Conservation (phyloP, 1,284 basidiomycete species). For the Leccinum fuscescens region DNA sequence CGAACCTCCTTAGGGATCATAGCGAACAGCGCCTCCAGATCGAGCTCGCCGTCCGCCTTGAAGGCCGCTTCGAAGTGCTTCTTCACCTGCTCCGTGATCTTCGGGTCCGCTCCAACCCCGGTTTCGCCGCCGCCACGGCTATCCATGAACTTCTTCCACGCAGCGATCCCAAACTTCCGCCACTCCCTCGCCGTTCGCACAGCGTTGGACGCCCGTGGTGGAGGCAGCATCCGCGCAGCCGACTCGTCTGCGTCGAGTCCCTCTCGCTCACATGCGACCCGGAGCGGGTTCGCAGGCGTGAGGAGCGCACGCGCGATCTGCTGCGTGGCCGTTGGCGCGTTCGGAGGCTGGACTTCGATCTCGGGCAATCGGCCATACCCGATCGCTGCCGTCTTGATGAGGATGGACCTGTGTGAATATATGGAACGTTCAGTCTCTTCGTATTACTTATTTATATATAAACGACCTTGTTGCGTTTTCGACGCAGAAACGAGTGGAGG, state of each 20-base stretch:
- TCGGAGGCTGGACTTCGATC: conserved; percentile 60
- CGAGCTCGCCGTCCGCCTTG: conserved; percentile 6
- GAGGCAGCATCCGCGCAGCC: conserved; percentile 17
- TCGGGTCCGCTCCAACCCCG: conserved; percentile 20
- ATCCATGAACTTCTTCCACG: conserved; percentile 20
- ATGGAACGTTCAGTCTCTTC: neutral
- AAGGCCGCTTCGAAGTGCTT: conserved; percentile 12
- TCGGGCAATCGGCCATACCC: conserved; percentile 64
- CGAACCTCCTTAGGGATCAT: conserved; percentile 10
- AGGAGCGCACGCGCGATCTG: conserved; percentile 62
- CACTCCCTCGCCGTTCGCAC: conserved; percentile 14
- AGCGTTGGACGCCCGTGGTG: conserved; percentile 8
- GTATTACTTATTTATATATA: neutral
- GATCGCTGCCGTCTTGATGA: conserved; percentile 66
- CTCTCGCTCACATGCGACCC: conserved; percentile 25
- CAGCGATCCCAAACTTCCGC: conserved; percentile 15
- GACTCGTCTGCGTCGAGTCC: conserved; percentile 23
- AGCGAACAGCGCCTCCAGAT: conserved; percentile 4
- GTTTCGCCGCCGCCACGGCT: conserved; percentile 15
- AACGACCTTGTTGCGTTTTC: neutral
- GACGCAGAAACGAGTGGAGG: neutral
- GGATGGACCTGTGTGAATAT: conserved; percentile 52
- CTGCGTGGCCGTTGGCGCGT: conserved; percentile 50
- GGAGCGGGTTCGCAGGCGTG: conserved; percentile 25
- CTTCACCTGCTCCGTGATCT: conserved; percentile 12